Evolutionary conservation across 2,329 filamentous ascomycete species (phyloP), one percentile per base, ranked within the genome.

Genomic region (Boeremia exigua): DNA sequence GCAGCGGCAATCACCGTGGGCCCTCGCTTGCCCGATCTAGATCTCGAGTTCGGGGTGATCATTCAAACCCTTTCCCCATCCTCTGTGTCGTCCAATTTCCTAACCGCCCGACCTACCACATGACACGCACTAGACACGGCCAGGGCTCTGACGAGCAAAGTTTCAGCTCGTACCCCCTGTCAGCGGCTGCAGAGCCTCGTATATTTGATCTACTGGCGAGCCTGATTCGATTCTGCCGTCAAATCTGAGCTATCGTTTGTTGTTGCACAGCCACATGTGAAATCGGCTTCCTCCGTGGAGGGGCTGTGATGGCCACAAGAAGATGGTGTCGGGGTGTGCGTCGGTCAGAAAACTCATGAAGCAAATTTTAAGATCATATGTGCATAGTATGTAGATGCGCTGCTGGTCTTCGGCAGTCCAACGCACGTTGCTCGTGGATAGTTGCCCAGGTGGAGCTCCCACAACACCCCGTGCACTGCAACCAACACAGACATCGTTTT

Each of bases 161-260:
- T 59, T 57, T 61, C 63, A 66, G 63, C 63, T 65, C 44, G 32
- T 40, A n/a, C 36, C 60, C 61, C 60, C 34, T 61, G 60, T 61
- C 44, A 38, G 32, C 42, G 48, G 25, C 50, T 61, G 49, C 60
- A 49, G 46, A 39, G 55, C 7, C 29, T 59, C 56, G 58, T 58
- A 54, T 55, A 17, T 32, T 33, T 23, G 19, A 23, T 23, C 19
- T 23, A 23, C 37, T 33, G 37, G 42, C 53, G 47, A 47, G 33
- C 12, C 19, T 32, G 17, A 56, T 56, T 48, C 51, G 53, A 56
- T 23, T 43, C 36, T 7, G 4, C 23, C 6, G 32, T 33, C 23
- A 32, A 30, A 17, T 12, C 15, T 29, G 36, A 29, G 40, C 19
- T 9, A 17, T 25, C 34, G 39, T 46, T 58, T 50, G 42, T 48